phyloP scores from a whole-genome alignment of 2,329 filamentous ascomycete genomes.

The Penicillium griseofulvum region DNA sequence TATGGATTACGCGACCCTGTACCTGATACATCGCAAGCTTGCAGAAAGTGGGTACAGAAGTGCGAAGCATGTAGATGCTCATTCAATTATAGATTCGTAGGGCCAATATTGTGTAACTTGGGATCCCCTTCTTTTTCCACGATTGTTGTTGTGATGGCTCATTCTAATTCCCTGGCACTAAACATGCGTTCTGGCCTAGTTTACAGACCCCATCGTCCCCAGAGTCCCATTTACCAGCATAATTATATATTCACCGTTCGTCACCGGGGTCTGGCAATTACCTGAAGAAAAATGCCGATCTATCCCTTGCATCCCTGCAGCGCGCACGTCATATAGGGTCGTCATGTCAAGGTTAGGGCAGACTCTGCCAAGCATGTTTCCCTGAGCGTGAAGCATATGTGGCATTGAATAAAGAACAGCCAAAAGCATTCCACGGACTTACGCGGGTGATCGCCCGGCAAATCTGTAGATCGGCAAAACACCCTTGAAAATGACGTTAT shows the following conservation, averaged over 20 bases:
- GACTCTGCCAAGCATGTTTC: not conserved
- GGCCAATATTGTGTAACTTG: too few species aligned
- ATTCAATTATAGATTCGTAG: too few species aligned
- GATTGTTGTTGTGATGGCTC: too few species aligned
- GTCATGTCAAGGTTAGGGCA: not conserved
- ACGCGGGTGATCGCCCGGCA: not conserved
- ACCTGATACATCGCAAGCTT: too few species aligned
- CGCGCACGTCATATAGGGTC: not conserved
- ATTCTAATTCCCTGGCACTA: too few species aligned
- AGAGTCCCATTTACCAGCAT: too few species aligned
- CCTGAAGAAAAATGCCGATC: not conserved
- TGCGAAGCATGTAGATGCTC: too few species aligned
- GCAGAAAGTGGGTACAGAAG: too few species aligned
- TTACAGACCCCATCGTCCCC: too few species aligned
- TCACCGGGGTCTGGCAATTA: not conserved
- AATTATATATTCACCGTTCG: not conserved
- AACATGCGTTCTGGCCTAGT: too few species aligned
- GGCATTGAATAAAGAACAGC: not conserved
- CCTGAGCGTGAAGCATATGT: not conserved
- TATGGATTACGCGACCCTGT: too few species aligned
- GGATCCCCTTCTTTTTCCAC: too few species aligned
- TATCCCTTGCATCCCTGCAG: not conserved
- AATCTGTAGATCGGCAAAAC: not conserved
- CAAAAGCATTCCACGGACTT: not conserved
- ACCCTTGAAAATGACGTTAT: not conserved